Percentiles rank a stretch among this genome's conserved stretches.
Conservation (phyloP, 1,139 yeast genomes). For the Sugiyamaella neomexicana region DNA sequence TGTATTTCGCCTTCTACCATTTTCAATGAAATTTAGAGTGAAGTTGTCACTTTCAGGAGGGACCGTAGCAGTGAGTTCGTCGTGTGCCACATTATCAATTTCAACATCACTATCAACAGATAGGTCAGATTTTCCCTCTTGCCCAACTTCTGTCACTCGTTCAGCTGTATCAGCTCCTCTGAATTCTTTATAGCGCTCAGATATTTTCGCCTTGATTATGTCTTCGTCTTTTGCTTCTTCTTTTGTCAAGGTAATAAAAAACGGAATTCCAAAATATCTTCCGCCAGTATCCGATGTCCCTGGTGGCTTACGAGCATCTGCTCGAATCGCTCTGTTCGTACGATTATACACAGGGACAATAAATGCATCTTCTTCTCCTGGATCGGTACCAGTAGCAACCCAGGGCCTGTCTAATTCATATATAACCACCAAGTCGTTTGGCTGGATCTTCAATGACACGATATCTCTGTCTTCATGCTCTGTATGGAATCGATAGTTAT, state of each 20-base stretch:
- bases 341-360: constrained; percentile 71
- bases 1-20: background rate
- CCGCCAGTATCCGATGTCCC: constrained; percentile 22
- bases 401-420: constrained; percentile 53
- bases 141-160: constrained; percentile 18
- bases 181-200: constrained; percentile 18
- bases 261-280: constrained; percentile 67
- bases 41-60: background rate
- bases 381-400: constrained; percentile 25
- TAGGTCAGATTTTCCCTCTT: background rate
- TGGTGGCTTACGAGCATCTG: constrained; percentile 32
- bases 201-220: constrained; percentile 54
- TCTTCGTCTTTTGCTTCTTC: constrained; percentile 56
- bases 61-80: background rate
- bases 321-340: constrained; percentile 46
- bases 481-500: constrained; percentile 65
- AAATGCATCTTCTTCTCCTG: constrained; percentile 43
- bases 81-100: constrained; percentile 10
- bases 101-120: constrained; percentile 26
- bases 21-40: background rate
- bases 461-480: constrained; percentile 65
- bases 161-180: constrained; percentile 4
- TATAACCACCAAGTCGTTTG: constrained; percentile 63
- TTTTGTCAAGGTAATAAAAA: constrained; percentile 59
- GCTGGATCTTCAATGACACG: constrained; percentile 67